A percentile compares a stretch with the other conserved stretches of the same genome.
Conservation (phyloP, 2,329 filamentous ascomycete genomes). For the Onygenales sp. region DNA sequence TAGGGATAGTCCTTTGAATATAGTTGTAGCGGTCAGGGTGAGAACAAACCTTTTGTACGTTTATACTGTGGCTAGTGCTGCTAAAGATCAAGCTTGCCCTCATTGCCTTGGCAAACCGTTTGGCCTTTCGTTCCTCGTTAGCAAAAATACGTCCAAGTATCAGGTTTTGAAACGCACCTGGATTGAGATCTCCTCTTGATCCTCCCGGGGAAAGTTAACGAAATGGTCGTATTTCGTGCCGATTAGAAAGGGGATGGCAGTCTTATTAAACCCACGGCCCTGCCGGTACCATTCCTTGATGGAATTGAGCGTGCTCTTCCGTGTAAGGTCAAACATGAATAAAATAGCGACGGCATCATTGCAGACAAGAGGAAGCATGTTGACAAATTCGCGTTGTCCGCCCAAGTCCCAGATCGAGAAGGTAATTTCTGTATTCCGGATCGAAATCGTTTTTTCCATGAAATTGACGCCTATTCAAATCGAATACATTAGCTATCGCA, state of each 20-base stretch:
- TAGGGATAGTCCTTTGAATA: slow-evolving; percentile 13
- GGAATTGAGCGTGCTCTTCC: slow-evolving; percentile 96
- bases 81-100: slow-evolving; percentile 95
- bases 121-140: slow-evolving; percentile 51
- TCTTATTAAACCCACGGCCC: slow-evolving; percentile 98
- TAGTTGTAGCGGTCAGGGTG: not conserved
- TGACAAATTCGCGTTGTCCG: slow-evolving; percentile 97
- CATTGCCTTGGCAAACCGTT: slow-evolving; percentile 96
- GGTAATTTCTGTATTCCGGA: slow-evolving; percentile 98
- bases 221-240: slow-evolving; percentile 99
- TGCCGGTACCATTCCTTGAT: slow-evolving; percentile 99
- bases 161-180: slow-evolving; percentile 50
- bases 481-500: not conserved
- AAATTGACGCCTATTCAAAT: slow-evolving; percentile 75
- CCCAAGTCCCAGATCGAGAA: slow-evolving; percentile 99
- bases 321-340: slow-evolving; percentile 98
- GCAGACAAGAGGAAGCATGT: slow-evolving; percentile 98
- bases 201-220: slow-evolving; percentile 93
- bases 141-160: not conserved
- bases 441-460: slow-evolving; percentile 99
- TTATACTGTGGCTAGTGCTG: slow-evolving; percentile 98
- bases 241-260: slow-evolving; percentile 94
- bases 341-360: slow-evolving; percentile 97
- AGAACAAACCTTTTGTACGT: slow-evolving; percentile 80
- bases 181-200: slow-evolving; percentile 97